Conservation (phyloP, 176 grass and related monocot species). For the Oryza officinalis region DNA sequence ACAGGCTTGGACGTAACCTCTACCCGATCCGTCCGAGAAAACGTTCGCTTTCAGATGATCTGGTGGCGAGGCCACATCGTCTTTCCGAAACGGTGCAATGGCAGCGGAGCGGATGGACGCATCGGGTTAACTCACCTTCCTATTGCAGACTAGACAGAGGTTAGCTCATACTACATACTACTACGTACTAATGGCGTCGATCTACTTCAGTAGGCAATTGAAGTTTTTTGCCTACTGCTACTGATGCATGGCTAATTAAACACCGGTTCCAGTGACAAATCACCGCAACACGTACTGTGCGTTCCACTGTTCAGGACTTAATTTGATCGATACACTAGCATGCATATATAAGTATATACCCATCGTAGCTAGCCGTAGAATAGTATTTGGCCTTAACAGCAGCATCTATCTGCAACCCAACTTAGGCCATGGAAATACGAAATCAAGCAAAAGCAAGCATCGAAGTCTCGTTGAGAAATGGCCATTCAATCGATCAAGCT, state of each 20-base stretch:
- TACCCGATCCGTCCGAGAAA: not conserved
- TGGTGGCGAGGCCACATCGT: slow-evolving; percentile 35
- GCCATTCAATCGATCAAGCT: not conserved
- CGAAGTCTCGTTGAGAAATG: not conserved
- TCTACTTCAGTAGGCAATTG: slow-evolving; percentile 40
- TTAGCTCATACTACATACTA: not conserved
- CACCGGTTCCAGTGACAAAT: not conserved
- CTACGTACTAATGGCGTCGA: slow-evolving; percentile 14
- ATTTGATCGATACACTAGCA: not conserved
- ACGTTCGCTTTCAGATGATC: slow-evolving; percentile 8
- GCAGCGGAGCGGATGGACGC: not conserved
- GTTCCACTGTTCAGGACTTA: not conserved
- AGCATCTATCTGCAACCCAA: not conserved
- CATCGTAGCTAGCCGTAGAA: not conserved
- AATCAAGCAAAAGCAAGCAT: not conserved
- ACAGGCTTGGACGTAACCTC: not conserved
- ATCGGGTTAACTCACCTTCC: slow-evolving; percentile 23
- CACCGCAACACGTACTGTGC: not conserved
- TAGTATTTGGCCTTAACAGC: not conserved
- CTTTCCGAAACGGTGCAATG: slow-evolving; percentile 22
- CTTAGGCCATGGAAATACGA: not conserved
- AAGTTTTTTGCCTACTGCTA: slow-evolving; percentile 17
- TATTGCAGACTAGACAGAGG: slow-evolving; percentile 18
- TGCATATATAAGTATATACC: not conserved
- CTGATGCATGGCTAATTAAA: slow-evolving; percentile 30